phyloP scores from a whole-genome alignment of 805 yeast genomes.

The Saturnispora besseyi region DNA sequence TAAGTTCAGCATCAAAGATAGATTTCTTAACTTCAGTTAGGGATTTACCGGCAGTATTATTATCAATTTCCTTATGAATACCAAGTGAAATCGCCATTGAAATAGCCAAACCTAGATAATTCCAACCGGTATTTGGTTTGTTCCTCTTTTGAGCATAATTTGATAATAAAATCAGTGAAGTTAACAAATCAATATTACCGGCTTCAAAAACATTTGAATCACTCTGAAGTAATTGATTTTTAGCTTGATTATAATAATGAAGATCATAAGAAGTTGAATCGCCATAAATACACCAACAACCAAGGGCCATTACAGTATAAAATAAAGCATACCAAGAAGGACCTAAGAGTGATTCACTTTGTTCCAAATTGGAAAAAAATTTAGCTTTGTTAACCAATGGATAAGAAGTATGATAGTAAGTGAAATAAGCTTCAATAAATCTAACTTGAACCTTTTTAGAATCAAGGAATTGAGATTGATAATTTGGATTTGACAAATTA shows the following conservation, averaged over 20 bases:
- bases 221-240: slow-evolving; percentile 30
- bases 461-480: not conserved
- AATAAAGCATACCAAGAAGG: slow-evolving; percentile 38
- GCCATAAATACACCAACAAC: slow-evolving; percentile 58
- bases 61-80: slow-evolving; percentile 41
- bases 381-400: slow-evolving; percentile 52
- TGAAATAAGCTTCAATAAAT: slow-evolving; percentile 37
- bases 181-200: slow-evolving; percentile 48
- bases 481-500: not conserved
- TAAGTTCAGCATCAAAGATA: slow-evolving; percentile 41
- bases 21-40: slow-evolving; percentile 23
- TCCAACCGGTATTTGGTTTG: slow-evolving; percentile 63
- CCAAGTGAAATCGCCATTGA: slow-evolving; percentile 64
- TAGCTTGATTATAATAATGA: slow-evolving; percentile 47
- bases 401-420: slow-evolving; percentile 50
- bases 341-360: slow-evolving; percentile 14
- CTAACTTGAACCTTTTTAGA: slow-evolving; percentile 14
- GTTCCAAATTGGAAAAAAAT: slow-evolving; percentile 28
- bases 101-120: slow-evolving; percentile 52
- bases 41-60: slow-evolving; percentile 7
- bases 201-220: slow-evolving; percentile 43
- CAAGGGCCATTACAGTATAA: slow-evolving; percentile 54
- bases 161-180: slow-evolving; percentile 44
- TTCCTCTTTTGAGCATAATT: slow-evolving; percentile 57
- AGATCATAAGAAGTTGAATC: slow-evolving; percentile 44